These are phyloP conservation scores for Blastocystis hominis DNA, from an alignment of 352 stramenopile genomes.

Conservation along the genomic window DNA sequence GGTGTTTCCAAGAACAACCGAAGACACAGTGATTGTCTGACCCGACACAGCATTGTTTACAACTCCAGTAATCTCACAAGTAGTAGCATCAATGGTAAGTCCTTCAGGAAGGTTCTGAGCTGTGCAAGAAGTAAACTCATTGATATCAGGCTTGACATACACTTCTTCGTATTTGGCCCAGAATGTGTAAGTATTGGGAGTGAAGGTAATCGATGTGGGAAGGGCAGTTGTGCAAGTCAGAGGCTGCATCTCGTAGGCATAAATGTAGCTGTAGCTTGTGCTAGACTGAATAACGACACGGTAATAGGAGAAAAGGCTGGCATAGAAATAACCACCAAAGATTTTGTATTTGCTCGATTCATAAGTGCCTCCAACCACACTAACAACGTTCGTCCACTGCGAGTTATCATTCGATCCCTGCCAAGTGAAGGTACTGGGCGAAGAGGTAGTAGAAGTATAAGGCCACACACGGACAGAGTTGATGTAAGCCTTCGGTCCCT, in stretches of 20 bases:
- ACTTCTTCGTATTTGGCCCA: not conserved
- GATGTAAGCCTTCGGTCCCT: not conserved
- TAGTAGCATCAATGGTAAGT: not conserved
- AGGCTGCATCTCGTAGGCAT: slow-evolving; percentile 4
- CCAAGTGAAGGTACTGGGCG: not conserved
- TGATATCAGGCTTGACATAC: not conserved
- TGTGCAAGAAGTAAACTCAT: not conserved
- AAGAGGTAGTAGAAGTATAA: not conserved
- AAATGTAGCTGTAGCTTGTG: not conserved
- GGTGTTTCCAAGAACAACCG: not conserved
- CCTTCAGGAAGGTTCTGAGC: not conserved
- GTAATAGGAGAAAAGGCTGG: not conserved
- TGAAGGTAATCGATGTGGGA: not conserved
- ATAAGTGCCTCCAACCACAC: not conserved
- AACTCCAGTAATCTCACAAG: not conserved
- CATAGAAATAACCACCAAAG: not conserved
- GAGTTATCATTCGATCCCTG: no score
- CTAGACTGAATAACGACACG: not conserved
- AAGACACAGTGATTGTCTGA: not conserved
- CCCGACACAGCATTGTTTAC: no score
- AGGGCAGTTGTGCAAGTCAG: not conserved
- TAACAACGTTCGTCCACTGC: not conserved
- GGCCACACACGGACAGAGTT: not conserved
- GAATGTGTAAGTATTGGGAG: not conserved
- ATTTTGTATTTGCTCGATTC: not conserved